Percentiles rank a stretch among this genome's conserved stretches.
phyloP scores from a whole-genome alignment of 306 rosid species.

The Mimosa pudica region DNA sequence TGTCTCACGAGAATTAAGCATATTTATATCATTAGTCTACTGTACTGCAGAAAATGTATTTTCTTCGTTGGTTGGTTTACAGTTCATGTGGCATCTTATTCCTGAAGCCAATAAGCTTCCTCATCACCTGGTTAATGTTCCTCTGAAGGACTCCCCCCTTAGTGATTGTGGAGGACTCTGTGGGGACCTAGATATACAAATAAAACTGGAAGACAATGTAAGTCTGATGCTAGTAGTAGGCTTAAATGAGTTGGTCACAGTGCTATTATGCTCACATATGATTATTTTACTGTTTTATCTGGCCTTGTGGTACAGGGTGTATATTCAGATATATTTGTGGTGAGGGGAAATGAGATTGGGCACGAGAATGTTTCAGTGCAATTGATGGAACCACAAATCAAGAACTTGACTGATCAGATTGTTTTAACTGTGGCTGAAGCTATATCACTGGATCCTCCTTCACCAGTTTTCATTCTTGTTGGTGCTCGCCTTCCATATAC shows the following conservation, averaged over 20 bases:
- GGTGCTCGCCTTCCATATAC: constrained; percentile 73
- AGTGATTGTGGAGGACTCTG: constrained; percentile 92
- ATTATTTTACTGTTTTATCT: constrained; percentile 34
- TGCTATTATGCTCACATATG: constrained; percentile 25
- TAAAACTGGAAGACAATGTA: constrained; percentile 87
- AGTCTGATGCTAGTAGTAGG: constrained; percentile 42
- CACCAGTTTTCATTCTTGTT: constrained; percentile 85
- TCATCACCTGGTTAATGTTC: constrained; percentile 85
- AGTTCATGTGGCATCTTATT: constrained; percentile 76
- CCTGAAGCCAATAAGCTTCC: constrained; percentile 57
- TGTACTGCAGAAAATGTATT: constrained; percentile 85
- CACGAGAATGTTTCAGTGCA: constrained; percentile 81
- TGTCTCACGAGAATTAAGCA: constrained; percentile 18
- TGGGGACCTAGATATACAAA: constrained; percentile 85
- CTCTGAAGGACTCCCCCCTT: constrained; percentile 87
- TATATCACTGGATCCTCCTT: constrained; percentile 87
- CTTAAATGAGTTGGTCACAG: constrained; percentile 38
- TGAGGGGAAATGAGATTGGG: constrained; percentile 85
- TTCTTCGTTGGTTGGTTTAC: constrained; percentile 93
- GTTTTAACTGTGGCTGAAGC: constrained; percentile 96
- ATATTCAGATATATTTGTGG: constrained; percentile 84
- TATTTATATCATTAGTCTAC: constrained; percentile 29
- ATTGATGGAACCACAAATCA: constrained; percentile 71
- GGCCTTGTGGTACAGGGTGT: constrained; percentile 75
- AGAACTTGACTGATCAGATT: constrained; percentile 72